These are phyloP conservation scores for Talaromyces sp. DNA, from an alignment of 2,329 filamentous ascomycete genomes.

Conservation along the genomic window DNA sequence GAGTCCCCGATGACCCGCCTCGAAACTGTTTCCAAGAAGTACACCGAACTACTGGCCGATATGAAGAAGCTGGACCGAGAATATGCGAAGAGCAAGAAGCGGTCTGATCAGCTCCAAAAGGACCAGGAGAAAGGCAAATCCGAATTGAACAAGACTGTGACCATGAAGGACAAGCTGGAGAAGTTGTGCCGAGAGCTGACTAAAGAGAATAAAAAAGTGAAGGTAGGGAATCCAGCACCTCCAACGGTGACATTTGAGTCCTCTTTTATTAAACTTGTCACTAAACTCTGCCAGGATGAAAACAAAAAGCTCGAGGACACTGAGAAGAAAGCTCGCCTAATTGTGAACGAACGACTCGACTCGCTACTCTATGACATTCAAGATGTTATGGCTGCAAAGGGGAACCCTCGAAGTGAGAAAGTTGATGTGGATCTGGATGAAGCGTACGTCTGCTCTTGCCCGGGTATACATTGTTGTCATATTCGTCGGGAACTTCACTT, in stretches of 20 bases:
- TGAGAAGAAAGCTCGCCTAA: slow-evolving; percentile 77
- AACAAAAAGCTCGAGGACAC: slow-evolving; percentile 88
- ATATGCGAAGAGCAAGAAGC: slow-evolving; percentile 93
- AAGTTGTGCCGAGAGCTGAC: slow-evolving; percentile 94
- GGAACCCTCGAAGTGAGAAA: slow-evolving; percentile 76
- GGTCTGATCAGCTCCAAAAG: slow-evolving; percentile 90
- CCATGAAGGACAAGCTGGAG: slow-evolving; percentile 93
- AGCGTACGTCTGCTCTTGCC: slow-evolving; percentile 61
- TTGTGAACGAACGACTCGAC: slow-evolving; percentile 83
- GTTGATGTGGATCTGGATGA: slow-evolving; percentile 88
- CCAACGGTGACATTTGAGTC: not conserved
- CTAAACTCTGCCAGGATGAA: slow-evolving; percentile 66
- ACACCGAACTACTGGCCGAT: slow-evolving; percentile 85
- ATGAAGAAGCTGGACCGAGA: slow-evolving; percentile 97
- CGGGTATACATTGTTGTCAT: not conserved
- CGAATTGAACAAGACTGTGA: slow-evolving; percentile 86
- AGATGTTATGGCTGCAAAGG: slow-evolving; percentile 83
- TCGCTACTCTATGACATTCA: slow-evolving; percentile 81
- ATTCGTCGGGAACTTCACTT: slow-evolving; percentile 8
- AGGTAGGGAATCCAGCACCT: slow-evolving; percentile 59
- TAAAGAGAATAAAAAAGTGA: slow-evolving; percentile 97
- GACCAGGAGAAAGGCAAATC: slow-evolving; percentile 89
- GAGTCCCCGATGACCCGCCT: slow-evolving; percentile 92
- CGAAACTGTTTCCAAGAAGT: slow-evolving; percentile 85
- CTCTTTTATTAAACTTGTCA: not conserved